Conservation (phyloP, 768 basidiomycete genomes). For the Lentinus tigrinus region DNA sequence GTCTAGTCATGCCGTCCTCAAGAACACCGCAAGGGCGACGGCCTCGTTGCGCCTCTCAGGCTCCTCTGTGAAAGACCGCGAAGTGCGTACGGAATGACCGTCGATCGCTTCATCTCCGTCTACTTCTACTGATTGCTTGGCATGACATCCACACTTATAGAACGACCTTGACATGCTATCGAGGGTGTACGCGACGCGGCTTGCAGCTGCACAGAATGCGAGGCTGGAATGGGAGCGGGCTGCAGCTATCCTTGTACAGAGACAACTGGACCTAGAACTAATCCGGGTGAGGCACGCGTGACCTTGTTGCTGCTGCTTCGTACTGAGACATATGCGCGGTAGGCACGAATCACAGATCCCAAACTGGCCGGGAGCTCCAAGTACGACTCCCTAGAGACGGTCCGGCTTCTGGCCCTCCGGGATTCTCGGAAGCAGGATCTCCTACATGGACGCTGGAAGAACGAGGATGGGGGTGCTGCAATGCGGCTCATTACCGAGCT, state of each 20-base stretch:
- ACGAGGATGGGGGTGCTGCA: conserved; percentile 10
- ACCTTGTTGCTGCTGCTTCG: not conserved
- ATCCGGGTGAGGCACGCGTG: conserved; percentile 20
- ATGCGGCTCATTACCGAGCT: conserved; percentile 18
- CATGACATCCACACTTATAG: conserved; percentile 8
- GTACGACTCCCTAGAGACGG: conserved; percentile 17
- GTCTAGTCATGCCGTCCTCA: conserved; percentile 50
- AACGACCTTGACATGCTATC: conserved; percentile 34
- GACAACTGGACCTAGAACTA: conserved; percentile 32
- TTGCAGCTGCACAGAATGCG: conserved; percentile 31
- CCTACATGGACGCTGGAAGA: conserved; percentile 10
- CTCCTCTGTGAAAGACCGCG: not conserved
- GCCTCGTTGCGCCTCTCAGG: conserved; percentile 3
- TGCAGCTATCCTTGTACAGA: conserved; percentile 34
- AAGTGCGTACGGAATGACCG: conserved; percentile 5
- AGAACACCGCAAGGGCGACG: conserved; percentile 23
- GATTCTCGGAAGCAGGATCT: conserved; percentile 19
- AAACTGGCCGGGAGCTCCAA: conserved; percentile 7
- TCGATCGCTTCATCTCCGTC: conserved; percentile 12
- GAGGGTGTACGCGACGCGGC: conserved; percentile 31
- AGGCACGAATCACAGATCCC: conserved; percentile 17
- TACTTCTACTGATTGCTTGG: not conserved
- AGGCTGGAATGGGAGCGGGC: conserved; percentile 38
- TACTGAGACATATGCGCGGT: not conserved
- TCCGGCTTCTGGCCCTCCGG: conserved; percentile 16